Percentiles rank a stretch among this genome's conserved stretches.
Evolutionary conservation across 1,284 basidiomycete species (phyloP).

Genomic region (Pisolithus thermaeus): DNA sequence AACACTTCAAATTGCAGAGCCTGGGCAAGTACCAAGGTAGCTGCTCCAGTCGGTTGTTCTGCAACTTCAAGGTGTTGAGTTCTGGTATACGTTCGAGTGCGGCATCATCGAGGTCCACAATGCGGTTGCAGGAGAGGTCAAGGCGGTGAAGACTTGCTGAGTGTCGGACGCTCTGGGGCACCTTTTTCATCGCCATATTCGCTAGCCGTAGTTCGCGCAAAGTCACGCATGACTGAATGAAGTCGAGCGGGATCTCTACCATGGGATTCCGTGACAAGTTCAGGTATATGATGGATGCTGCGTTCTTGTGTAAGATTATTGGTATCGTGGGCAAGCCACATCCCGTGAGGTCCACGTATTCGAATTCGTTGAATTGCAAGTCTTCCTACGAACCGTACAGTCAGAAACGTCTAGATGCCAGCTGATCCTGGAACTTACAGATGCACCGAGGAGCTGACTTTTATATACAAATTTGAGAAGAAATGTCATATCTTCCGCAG

Average conservation of each 20-base stretch:
- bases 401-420: constrained; percentile 7
- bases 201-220: constrained; percentile 85
- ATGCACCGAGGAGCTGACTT: constrained; percentile 60
- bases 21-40: constrained; percentile 84
- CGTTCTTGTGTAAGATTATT: constrained; percentile 82
- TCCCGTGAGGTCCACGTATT: constrained; percentile 81
- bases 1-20: constrained; percentile 64
- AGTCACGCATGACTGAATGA: constrained; percentile 84
- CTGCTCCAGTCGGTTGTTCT: constrained; percentile 90
- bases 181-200: constrained; percentile 93
- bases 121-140: constrained; percentile 91
- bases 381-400: constrained; percentile 50
- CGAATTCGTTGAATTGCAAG: constrained; percentile 68
- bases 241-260: constrained; percentile 94
- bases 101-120: constrained; percentile 85
- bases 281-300: constrained; percentile 81
- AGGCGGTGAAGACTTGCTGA: constrained; percentile 75
- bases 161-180: constrained; percentile 81
- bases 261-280: constrained; percentile 94
- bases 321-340: constrained; percentile 88
- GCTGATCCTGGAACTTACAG: constrained; percentile 39
- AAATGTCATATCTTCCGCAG: constrained; percentile 80
- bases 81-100: constrained; percentile 74
- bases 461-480: constrained; percentile 87
- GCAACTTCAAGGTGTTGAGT: constrained; percentile 71